phyloP scores from a whole-genome alignment of 1,284 basidiomycete species.

The Cutaneotrichosporon sp. region DNA sequence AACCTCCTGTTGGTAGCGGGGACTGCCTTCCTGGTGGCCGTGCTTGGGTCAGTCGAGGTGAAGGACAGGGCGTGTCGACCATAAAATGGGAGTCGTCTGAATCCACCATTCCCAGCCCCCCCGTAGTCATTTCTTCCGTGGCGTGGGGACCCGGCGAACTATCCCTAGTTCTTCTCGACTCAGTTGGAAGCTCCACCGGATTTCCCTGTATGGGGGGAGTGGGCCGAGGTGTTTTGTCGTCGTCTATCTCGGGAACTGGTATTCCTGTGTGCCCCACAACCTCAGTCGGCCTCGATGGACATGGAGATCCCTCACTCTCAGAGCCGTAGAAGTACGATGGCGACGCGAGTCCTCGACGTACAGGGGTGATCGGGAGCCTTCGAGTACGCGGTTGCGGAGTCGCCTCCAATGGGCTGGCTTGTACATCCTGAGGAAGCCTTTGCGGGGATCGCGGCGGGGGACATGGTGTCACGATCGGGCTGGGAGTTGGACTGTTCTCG shows the following conservation, averaged over 20 bases:
- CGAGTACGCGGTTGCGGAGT: background rate
- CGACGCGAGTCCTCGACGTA: background rate
- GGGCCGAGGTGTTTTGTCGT: no score
- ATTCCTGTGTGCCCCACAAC: no score
- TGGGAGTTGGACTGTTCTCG: background rate
- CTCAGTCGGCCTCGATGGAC: background rate
- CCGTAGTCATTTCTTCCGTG: background rate
- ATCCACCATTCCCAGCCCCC: background rate
- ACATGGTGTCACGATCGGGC: background rate
- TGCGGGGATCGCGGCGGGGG: background rate
- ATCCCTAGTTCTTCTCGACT: no score
- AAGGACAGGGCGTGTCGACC: background rate
- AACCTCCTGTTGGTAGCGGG: background rate
- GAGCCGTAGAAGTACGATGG: background rate
- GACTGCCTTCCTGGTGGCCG: background rate
- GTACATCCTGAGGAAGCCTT: background rate
- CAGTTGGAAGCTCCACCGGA: no score
- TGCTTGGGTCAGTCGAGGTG: background rate
- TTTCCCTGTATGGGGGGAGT: no score
- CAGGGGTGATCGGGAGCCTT: background rate
- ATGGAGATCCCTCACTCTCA: background rate
- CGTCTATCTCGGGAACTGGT: no score
- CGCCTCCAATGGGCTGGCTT: background rate
- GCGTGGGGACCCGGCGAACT: no score
- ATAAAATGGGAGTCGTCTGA: background rate